Evolutionary conservation across 495 filamentous ascomycete genomes (phyloP).

Genomic region (Neurospora cerealis): DNA sequence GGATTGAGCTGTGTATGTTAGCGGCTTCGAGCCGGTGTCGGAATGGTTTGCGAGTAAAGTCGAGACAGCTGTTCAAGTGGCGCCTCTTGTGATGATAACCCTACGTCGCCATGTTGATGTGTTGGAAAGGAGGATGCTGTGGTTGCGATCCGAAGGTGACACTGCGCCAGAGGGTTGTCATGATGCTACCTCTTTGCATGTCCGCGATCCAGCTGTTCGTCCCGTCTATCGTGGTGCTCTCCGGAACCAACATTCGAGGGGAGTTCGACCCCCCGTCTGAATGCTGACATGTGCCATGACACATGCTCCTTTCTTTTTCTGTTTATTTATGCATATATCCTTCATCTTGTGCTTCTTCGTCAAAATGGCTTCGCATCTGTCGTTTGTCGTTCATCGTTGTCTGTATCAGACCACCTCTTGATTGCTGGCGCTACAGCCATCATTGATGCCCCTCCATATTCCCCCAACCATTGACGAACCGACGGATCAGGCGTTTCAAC

Average conservation of each 20-base stretch:
- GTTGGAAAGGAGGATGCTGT: neutral
- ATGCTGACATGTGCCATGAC: neutral
- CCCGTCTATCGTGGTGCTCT: neutral
- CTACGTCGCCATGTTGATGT: neutral
- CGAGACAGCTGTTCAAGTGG: neutral
- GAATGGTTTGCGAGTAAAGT: neutral
- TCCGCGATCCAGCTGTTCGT: neutral
- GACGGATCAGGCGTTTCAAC: neutral
- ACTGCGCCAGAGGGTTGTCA: neutral
- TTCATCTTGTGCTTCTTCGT: neutral
- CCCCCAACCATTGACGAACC: neutral
- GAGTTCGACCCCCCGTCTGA: neutral
- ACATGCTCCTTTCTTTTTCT: neutral
- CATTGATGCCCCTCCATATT: neutral
- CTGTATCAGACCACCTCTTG: neutral
- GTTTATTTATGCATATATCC: neutral
- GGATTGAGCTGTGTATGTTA: neutral
- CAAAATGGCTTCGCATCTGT: neutral
- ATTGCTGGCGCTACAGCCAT: neutral
- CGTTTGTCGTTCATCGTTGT: neutral
- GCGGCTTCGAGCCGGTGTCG: neutral
- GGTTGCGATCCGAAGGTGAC: neutral
- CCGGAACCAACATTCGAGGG: neutral
- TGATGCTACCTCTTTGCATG: neutral
- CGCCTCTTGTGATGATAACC: neutral